phyloP scores from a whole-genome alignment of 1,284 basidiomycete genomes.

The Farysia itapuensis region DNA sequence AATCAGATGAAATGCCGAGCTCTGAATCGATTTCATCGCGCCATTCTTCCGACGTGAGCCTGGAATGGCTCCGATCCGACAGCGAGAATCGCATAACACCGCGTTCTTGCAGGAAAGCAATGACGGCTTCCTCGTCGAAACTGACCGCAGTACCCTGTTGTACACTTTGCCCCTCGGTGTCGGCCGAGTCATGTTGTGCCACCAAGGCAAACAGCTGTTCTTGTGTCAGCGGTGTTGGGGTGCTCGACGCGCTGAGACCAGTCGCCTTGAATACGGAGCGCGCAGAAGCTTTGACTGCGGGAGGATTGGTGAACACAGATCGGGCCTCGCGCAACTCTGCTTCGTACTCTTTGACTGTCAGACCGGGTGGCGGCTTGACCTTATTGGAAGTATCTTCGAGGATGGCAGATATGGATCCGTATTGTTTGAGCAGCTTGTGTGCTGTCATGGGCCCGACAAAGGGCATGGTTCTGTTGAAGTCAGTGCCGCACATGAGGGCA shows the following conservation, averaged over 20 bases:
- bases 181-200: not conserved
- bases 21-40: conserved; percentile 31
- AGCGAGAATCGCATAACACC: conserved; percentile 12
- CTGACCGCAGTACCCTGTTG: too few relatives aligned
- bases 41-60: conserved; percentile 19
- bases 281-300: conserved; percentile 30
- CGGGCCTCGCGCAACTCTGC: conserved; percentile 43
- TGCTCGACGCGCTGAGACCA: not conserved
- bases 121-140: conserved; percentile 26
- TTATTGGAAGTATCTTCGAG: conserved; percentile 15
- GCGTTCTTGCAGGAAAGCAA: conserved; percentile 22
- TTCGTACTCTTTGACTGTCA: conserved; percentile 41
- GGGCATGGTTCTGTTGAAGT: conserved; percentile 55
- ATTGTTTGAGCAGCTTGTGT: conserved; percentile 36
- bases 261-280: conserved; percentile 9
- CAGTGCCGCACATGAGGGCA: conserved; percentile 57
- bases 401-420: conserved; percentile 37
- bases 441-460: conserved; percentile 47
- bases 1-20: conserved; percentile 16
- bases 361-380: conserved; percentile 42
- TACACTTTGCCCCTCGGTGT: not conserved
- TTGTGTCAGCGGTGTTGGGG: too few relatives aligned
- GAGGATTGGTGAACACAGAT: conserved; percentile 45
- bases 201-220: too few relatives aligned
- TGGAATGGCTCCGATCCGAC: not conserved